Conservation (phyloP, 2,329 filamentous ascomycete genomes). For the Fusarium virguliforme region DNA sequence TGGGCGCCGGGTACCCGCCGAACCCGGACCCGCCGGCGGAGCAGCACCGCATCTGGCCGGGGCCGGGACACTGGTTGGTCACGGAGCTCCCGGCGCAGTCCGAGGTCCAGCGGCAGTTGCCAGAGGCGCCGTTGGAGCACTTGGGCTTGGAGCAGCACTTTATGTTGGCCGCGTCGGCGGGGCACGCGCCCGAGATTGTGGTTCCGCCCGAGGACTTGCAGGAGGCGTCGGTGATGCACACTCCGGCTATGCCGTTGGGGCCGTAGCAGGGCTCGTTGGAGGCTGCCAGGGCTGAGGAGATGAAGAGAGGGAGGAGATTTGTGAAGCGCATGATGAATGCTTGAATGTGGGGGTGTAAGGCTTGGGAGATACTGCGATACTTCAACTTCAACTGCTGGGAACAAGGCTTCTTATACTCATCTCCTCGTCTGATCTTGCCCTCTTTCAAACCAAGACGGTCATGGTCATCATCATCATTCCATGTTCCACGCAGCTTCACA, state of each 20-base stretch:
- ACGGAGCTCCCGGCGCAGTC: constrained; percentile 56
- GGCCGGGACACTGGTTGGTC: constrained; percentile 58
- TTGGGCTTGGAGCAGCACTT: constrained; percentile 61
- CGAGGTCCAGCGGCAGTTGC: constrained; percentile 59
- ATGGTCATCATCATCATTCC: constrained; percentile 4
- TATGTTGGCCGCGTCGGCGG: constrained; percentile 56
- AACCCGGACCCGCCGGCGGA: constrained; percentile 52
- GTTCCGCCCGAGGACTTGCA: constrained; percentile 59
- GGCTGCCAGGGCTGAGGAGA: constrained; percentile 46
- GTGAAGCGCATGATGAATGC: constrained; percentile 44
- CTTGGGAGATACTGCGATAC: background rate
- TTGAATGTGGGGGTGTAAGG: background rate
- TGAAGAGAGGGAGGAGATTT: constrained; percentile 34
- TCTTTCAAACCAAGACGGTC: background rate
- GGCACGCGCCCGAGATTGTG: constrained; percentile 58
- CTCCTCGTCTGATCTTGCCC: background rate
- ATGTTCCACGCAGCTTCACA: constrained; percentile 10
- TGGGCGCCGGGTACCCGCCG: constrained; percentile 56
- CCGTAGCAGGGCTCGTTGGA: constrained; percentile 55
- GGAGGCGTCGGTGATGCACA: constrained; percentile 57
- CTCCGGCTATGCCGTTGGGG: constrained; percentile 49
- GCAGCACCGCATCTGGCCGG: constrained; percentile 60
- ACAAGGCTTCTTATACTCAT: constrained; percentile 19
- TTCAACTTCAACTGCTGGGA: background rate
- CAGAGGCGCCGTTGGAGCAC: constrained; percentile 53